phyloP scores from a whole-genome alignment of 495 filamentous ascomycete genomes.

The Geopyxis carbonaria region DNA sequence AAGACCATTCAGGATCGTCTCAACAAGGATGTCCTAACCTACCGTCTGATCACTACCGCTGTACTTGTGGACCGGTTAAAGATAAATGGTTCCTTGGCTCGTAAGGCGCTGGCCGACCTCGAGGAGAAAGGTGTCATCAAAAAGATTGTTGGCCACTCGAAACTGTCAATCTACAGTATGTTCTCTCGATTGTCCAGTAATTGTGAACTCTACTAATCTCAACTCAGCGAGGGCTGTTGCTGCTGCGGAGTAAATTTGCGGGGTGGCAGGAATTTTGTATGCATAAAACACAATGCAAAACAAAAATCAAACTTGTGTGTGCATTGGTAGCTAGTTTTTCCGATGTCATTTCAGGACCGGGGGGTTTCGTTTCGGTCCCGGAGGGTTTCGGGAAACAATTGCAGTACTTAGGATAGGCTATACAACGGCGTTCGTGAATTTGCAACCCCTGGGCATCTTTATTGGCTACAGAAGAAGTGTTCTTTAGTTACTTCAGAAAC shows the following conservation, averaged over 20 bases:
- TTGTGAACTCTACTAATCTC: neutral
- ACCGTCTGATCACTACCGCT: slow-evolving; percentile 97
- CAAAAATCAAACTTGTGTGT: too few relatives aligned
- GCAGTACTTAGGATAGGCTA: too few relatives aligned
- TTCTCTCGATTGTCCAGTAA: slow-evolving; percentile 14
- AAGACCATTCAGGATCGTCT: slow-evolving; percentile 26
- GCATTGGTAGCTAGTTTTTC: too few relatives aligned
- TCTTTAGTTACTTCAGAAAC: too few relatives aligned
- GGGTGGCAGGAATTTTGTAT: too few relatives aligned
- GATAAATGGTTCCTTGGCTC: slow-evolving; percentile 97
- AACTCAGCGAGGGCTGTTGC: slow-evolving; percentile 10
- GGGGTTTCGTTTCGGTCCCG: too few relatives aligned
- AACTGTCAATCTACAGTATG: slow-evolving; percentile 97
- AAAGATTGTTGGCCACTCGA: slow-evolving; percentile 92
- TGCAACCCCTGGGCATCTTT: too few relatives aligned
- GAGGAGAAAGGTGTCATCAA: slow-evolving; percentile 98
- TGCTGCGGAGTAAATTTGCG: slow-evolving; percentile 14
- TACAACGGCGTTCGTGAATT: too few relatives aligned
- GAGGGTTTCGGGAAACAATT: too few relatives aligned
- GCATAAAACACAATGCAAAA: too few relatives aligned
- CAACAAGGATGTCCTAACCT: slow-evolving; percentile 64
- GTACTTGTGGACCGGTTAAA: slow-evolving; percentile 97
- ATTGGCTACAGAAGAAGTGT: too few relatives aligned
- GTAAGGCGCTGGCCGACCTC: slow-evolving; percentile 74
- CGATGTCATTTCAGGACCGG: too few relatives aligned